A percentile compares a stretch with the other conserved stretches of the same genome.
Evolutionary conservation across 352 stramenopile genomes (phyloP).

Genomic region (Blastocystis sp.): DNA sequence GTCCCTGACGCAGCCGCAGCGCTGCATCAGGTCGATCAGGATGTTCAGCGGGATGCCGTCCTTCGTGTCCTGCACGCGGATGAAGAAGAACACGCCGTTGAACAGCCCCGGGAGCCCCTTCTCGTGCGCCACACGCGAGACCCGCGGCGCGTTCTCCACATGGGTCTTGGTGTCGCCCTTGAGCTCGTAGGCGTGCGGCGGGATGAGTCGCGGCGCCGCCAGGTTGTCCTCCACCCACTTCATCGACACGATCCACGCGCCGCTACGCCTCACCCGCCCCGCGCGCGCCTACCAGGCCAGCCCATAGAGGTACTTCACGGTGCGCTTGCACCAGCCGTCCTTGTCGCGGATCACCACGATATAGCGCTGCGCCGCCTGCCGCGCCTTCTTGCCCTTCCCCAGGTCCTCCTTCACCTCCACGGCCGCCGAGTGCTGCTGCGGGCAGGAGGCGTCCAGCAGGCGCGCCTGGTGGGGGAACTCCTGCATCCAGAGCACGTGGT

Average conservation of each 20-base stretch:
- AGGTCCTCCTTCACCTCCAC: not conserved
- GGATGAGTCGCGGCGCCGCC: not conserved
- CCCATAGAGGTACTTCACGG: constrained; percentile 65
- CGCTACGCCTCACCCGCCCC: not conserved
- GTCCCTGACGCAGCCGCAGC: constrained; percentile 38
- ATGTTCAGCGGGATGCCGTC: constrained; percentile 65
- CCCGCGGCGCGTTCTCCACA: constrained; percentile 24
- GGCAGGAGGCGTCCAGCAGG: constrained; percentile 23
- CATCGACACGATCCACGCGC: constrained; percentile 63
- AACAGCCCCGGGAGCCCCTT: constrained; percentile 53
- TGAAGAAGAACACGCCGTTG: constrained; percentile 54
- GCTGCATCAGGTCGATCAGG: constrained; percentile 64
- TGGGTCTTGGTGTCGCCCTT: constrained; percentile 47
- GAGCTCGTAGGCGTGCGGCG: constrained; percentile 42
- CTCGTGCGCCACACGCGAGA: constrained; percentile 37
- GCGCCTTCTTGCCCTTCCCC: not conserved
- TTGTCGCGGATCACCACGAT: constrained; percentile 51
- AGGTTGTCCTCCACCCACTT: constrained; percentile 63
- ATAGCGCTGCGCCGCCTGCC: constrained; percentile 15
- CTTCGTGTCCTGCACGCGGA: constrained; percentile 37
- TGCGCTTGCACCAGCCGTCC: constrained; percentile 62
- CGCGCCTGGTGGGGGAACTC: constrained; percentile 53
- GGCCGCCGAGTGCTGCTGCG: not conserved
- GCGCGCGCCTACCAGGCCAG: constrained; percentile 8
- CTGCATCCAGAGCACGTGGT: constrained; percentile 47